Conservation (phyloP, 2,329 filamentous ascomycete species). For the Orbilia brochopaga region DNA sequence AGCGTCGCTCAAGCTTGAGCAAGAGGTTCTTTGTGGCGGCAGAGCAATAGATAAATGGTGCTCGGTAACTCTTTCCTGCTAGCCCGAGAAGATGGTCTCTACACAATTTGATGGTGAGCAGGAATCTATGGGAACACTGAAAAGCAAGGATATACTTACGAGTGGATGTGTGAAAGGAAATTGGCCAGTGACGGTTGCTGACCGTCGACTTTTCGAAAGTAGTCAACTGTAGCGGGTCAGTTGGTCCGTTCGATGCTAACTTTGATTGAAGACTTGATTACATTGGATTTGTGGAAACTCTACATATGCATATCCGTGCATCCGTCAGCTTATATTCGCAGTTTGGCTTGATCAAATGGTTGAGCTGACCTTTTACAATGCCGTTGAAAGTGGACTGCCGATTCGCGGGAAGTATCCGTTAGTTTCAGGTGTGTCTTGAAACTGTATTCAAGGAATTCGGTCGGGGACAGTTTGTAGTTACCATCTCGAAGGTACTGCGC, state of each 20-base stretch:
- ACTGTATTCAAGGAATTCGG: no score
- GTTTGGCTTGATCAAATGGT: no score
- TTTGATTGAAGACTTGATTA: slow-evolving; percentile 56
- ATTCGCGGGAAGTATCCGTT: no score
- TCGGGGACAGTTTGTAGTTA: no score
- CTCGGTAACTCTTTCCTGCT: slow-evolving; percentile 68
- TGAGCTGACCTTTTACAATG: slow-evolving; percentile 62
- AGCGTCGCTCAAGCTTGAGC: slow-evolving; percentile 76
- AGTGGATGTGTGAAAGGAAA: slow-evolving; percentile 88
- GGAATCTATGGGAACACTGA: background rate
- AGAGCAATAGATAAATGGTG: slow-evolving; percentile 90
- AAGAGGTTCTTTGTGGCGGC: slow-evolving; percentile 79
- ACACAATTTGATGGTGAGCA: background rate
- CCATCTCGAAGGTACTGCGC: no score
- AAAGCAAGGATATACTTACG: slow-evolving; percentile 34
- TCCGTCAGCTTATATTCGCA: no score
- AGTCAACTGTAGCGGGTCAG: slow-evolving; percentile 69
- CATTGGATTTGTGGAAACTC: slow-evolving; percentile 82
- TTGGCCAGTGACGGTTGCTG: slow-evolving; percentile 72
- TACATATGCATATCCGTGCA: no score
- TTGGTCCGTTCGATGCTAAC: background rate
- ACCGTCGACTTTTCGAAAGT: slow-evolving; percentile 69
- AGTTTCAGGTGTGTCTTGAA: no score
- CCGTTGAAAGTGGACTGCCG: slow-evolving; percentile 79
- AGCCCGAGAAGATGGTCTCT: slow-evolving; percentile 86